phyloP scores from a whole-genome alignment of 2,329 filamentous ascomycete species.

The Phaeosphaeriaceae sp. region DNA sequence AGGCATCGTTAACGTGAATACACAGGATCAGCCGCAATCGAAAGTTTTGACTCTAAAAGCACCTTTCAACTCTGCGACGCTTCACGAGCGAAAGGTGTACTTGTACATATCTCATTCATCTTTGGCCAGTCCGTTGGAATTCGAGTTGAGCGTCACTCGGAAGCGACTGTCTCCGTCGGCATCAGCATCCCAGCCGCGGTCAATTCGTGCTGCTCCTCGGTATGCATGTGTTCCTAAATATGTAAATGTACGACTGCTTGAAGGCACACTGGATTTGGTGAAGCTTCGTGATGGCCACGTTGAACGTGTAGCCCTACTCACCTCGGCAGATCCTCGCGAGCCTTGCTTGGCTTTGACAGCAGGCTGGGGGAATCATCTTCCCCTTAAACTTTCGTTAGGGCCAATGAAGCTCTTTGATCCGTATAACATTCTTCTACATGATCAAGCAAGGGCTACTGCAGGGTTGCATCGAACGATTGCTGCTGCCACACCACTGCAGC shows the following conservation, averaged over 20 bases:
- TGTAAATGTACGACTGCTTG: constrained; percentile 32
- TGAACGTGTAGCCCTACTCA: constrained; percentile 40
- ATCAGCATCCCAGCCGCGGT: constrained; percentile 34
- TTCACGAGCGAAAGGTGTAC: constrained; percentile 46
- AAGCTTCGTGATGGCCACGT: constrained; percentile 42
- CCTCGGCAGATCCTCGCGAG: constrained; percentile 23
- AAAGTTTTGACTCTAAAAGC: constrained; percentile 41
- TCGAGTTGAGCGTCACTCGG: constrained; percentile 45
- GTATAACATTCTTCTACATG: constrained; percentile 35
- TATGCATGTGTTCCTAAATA: constrained; percentile 46
- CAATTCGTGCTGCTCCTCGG: constrained; percentile 27
- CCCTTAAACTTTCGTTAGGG: constrained; percentile 31
- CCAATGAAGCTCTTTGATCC: constrained; percentile 43
- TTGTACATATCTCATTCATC: constrained; percentile 47
- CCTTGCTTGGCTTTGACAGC: constrained; percentile 39
- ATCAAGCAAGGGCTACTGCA: constrained; percentile 35
- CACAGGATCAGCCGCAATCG: constrained; percentile 16
- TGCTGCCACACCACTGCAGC: constrained; percentile 26
- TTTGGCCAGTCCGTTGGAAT: constrained; percentile 41
- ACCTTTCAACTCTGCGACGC: constrained; percentile 45
- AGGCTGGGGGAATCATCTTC: constrained; percentile 47
- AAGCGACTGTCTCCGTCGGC: constrained; percentile 40
- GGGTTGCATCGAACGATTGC: constrained; percentile 43
- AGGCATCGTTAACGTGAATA: neutral
- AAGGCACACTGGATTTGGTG: constrained; percentile 33